Conservation (phyloP, 306 rosid species). For the Prosopis cineraria region DNA sequence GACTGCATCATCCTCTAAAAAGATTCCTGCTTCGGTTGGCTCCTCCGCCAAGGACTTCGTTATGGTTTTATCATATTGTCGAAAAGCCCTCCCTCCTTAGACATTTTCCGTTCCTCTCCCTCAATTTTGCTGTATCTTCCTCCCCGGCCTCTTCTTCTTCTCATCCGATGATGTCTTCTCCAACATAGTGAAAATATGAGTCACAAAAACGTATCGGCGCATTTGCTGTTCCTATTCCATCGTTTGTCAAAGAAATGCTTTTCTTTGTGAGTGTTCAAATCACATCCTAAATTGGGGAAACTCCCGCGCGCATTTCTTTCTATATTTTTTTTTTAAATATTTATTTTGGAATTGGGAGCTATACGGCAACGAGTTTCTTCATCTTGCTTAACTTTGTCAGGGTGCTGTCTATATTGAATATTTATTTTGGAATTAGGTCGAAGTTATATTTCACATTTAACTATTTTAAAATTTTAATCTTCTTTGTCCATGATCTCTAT, state of each 20-base stretch:
- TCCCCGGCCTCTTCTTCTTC: slow-evolving; percentile 7
- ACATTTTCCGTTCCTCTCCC: slow-evolving; percentile 22
- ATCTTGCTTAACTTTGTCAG: not conserved
- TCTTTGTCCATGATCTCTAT: not conserved
- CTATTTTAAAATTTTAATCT: not conserved
- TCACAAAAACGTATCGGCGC: not conserved
- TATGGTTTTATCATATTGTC: slow-evolving; percentile 86
- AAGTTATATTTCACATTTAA: not conserved
- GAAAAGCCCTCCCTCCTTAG: slow-evolving; percentile 48
- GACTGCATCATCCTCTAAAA: slow-evolving; percentile 69
- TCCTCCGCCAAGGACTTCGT: slow-evolving; percentile 97
- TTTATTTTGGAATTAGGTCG: not conserved
- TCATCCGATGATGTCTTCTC: not conserved
- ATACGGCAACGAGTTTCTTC: not conserved
- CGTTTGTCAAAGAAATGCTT: not conserved
- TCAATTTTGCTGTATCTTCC: slow-evolving; percentile 19
- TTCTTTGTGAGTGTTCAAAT: not conserved
- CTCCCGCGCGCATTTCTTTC: not conserved
- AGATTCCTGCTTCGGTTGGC: slow-evolving; percentile 74
- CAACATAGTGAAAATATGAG: not conserved
- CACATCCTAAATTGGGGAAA: not conserved
- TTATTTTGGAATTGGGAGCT: not conserved
- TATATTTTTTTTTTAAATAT: not conserved
- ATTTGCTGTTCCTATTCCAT: not conserved
- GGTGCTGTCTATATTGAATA: not conserved